Evolutionary conservation across 2,329 filamentous ascomycete genomes (phyloP).

Genomic region (Botrytis paeoniae): DNA sequence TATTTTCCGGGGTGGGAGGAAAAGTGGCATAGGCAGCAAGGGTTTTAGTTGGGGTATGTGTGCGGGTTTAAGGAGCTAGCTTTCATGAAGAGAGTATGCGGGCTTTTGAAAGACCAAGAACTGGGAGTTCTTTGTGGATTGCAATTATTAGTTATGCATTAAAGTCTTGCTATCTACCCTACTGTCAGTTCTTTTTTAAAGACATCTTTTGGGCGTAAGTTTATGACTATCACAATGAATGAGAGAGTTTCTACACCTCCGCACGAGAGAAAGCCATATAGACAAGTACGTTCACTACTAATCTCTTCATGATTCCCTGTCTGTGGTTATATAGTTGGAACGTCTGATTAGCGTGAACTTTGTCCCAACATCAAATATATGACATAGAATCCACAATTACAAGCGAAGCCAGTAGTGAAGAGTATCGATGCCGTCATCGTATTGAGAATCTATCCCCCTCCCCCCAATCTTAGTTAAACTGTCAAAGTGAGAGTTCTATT

Average conservation of each 20-base stretch:
- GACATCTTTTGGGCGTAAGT: background rate
- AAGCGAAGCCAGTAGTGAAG: background rate
- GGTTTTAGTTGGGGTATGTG: slow-evolving; percentile 42
- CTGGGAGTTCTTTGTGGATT: background rate
- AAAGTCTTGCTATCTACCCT: background rate
- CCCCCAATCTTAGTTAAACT: too few relatives aligned
- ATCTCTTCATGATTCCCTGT: too few relatives aligned
- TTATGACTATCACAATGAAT: background rate
- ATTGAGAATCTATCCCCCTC: background rate
- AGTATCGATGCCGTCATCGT: background rate
- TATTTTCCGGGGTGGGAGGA: slow-evolving; percentile 75
- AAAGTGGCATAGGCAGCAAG: slow-evolving; percentile 67
- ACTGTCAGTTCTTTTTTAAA: background rate
- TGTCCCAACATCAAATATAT: background rate
- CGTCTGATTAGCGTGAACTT: background rate
- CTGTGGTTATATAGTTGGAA: too few relatives aligned
- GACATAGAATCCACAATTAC: background rate
- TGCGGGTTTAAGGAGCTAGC: background rate
- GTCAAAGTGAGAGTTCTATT: background rate
- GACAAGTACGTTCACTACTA: background rate
- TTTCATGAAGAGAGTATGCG: background rate
- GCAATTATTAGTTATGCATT: background rate
- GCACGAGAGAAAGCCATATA: background rate
- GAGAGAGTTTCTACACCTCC: background rate
- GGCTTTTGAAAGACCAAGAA: background rate